A percentile compares a stretch with the other conserved stretches of the same genome.
These are phyloP conservation scores for Candida glucosophila DNA, from an alignment of 1,139 yeast species.

Conservation along the genomic window DNA sequence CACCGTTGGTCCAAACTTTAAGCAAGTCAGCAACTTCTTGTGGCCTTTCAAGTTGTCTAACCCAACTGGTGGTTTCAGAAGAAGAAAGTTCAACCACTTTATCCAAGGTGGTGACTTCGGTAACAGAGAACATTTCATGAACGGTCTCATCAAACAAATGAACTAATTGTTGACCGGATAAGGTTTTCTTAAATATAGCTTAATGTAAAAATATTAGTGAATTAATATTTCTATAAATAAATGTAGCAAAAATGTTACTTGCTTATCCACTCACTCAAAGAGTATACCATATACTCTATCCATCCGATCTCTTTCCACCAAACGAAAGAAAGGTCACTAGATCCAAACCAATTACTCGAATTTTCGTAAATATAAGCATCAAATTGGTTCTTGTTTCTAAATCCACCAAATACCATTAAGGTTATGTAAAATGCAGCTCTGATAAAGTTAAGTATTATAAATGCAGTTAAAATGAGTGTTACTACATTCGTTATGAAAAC, in stretches of 20 bases:
- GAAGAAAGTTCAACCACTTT: constrained; percentile 98
- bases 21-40: constrained; percentile 99
- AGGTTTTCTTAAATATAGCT: constrained; percentile 2
- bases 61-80: constrained; percentile 99
- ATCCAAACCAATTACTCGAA: constrained; percentile 4
- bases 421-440: constrained; percentile 9
- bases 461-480: constrained; percentile 15
- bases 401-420: neutral
- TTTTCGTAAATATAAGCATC: constrained; percentile 15
- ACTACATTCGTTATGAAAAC: constrained; percentile 13
- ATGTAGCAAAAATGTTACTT: constrained; percentile 2
- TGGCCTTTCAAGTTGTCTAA: constrained; percentile 99
- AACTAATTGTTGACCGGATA: constrained; percentile 40
- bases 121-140: constrained; percentile 98
- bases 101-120: constrained; percentile 99
- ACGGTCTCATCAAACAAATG: constrained; percentile 96
- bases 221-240: constrained; percentile 3
- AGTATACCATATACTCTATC: constrained; percentile 23
- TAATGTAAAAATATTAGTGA: constrained; percentile 2
- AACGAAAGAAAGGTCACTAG: constrained; percentile 8
- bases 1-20: constrained; percentile 99
- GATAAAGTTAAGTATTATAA: constrained; percentile 13
- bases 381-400: neutral
- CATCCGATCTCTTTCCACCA: constrained; percentile 31
- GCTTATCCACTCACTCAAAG: constrained; percentile 12